Evolutionary conservation across 495 filamentous ascomycete species (phyloP).

Genomic region (Daldinia grandis): DNA sequence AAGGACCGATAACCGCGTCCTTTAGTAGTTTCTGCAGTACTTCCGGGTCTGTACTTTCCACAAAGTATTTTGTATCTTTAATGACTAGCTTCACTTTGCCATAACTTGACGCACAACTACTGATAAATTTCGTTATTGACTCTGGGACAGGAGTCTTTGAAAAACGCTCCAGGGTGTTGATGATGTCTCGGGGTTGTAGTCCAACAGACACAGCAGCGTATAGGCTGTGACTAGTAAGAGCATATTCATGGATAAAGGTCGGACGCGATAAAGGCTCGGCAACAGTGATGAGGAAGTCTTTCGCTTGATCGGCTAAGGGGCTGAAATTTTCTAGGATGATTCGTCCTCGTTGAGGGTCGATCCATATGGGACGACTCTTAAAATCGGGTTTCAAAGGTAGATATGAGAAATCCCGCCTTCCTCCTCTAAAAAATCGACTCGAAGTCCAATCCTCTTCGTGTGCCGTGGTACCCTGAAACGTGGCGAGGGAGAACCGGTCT

Average conservation of each 20-base stretch:
- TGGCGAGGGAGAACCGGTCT: conserved; percentile 69
- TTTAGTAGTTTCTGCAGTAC: conserved; percentile 85
- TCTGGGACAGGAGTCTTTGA: conserved; percentile 86
- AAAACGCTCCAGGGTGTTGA: conserved; percentile 83
- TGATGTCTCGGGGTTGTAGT: conserved; percentile 85
- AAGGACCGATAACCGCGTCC: conserved; percentile 56
- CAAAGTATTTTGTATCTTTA: conserved; percentile 91
- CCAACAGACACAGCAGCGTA: conserved; percentile 96
- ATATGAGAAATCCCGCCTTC: conserved; percentile 76
- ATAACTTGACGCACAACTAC: conserved; percentile 84
- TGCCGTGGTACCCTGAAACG: conserved; percentile 50
- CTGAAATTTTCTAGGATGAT: conserved; percentile 98
- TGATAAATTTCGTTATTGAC: conserved; percentile 80
- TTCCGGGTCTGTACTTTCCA: conserved; percentile 86
- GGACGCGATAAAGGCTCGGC: conserved; percentile 92
- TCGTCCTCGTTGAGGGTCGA: conserved; percentile 81
- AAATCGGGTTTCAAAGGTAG: conserved; percentile 87
- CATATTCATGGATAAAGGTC: conserved; percentile 89
- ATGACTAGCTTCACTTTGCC: conserved; percentile 96
- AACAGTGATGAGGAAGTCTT: conserved; percentile 95
- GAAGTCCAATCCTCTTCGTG: conserved; percentile 56
- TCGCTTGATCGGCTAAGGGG: conserved; percentile 80
- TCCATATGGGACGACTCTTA: conserved; percentile 87
- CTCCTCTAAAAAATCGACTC: conserved; percentile 51
- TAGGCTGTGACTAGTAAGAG: conserved; percentile 87